Evolutionary conservation across 2,329 filamentous ascomycete genomes (phyloP), one percentile per base, ranked within the genome.

Genomic region (Claviceps monticola): DNA sequence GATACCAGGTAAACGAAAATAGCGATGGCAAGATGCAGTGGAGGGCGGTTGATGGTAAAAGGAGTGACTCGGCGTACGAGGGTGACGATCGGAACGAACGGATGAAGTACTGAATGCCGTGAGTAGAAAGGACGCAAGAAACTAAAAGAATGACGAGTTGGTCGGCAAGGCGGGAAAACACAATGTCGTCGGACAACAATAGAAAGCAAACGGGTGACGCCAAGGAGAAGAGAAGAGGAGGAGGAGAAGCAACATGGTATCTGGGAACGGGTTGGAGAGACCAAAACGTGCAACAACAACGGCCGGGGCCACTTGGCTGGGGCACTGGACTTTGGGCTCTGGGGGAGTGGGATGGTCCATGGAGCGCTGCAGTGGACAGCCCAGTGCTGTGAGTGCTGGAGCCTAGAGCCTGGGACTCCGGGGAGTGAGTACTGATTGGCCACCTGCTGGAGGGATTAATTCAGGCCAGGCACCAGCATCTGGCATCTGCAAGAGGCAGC

Each of bases 71-170:
- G 39, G 14, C 23, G 21, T 50, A 5, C 16, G n/a, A 26, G 29
- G 26, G 44, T 17, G 36, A 53, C 41, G 46, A 51, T 14, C 53
- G 57, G 68, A 69, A 71, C 60, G 71, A 74, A 65, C 64, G 70
- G 17, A 37, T 17, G 45, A 21, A 16, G 5, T 37, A 67, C 64
- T 66, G 57, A 21, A n/a, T 48, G 21, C 45, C n/a, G 50, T 39
- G 46, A 56, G 29, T 4, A 55, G 55, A 55, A 45, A 52, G 44
- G 45, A 52, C 49, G 51, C 37, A 53, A 48, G 46, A 42, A 60
- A 64, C 59, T 62, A 71, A 78, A 78, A 61, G 75, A 79, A 69
- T 72, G 78, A 69, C 72, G 70, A 68, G 74, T 76, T 76, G 67
- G 74, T 73, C 74, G 71, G 73, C 74, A 75, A 74, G 73, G 74